phyloP scores from a whole-genome alignment of 257 asterid species.

The Phtheirospermum japonicum region DNA sequence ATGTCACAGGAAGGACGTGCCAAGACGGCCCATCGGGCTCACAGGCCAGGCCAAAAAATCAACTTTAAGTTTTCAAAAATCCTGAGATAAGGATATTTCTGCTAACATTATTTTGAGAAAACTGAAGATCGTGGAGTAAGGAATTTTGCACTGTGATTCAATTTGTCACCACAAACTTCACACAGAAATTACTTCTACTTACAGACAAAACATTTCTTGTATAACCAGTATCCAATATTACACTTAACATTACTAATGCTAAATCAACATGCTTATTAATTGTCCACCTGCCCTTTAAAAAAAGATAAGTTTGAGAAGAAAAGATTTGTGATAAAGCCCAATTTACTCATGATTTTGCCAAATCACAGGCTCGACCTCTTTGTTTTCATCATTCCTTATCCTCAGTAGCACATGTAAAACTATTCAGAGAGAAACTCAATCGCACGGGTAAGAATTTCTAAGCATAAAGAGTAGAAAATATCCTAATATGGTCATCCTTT shows the following conservation, averaged over 20 bases:
- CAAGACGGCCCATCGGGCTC: too few relatives aligned
- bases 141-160: neutral
- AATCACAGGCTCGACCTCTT: neutral
- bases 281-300: neutral
- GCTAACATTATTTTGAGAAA: too few relatives aligned
- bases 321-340: neutral
- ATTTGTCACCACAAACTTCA: neutral
- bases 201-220: neutral
- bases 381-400: neutral
- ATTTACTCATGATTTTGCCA: neutral
- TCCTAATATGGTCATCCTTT: neutral
- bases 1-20: too few relatives aligned
- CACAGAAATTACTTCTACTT: neutral
- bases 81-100: too few relatives aligned
- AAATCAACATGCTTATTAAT: neutral
- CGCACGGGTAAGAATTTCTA: neutral
- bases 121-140: neutral
- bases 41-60: too few relatives aligned
- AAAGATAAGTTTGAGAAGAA: neutral
- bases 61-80: too few relatives aligned
- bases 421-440: neutral
- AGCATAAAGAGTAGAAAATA: constrained; percentile 1
- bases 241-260: neutral
- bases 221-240: neutral
- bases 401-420: neutral